These are phyloP conservation scores for Dacryopinax spathularia DNA, from an alignment of 768 basidiomycete species.

Conservation along the genomic window DNA sequence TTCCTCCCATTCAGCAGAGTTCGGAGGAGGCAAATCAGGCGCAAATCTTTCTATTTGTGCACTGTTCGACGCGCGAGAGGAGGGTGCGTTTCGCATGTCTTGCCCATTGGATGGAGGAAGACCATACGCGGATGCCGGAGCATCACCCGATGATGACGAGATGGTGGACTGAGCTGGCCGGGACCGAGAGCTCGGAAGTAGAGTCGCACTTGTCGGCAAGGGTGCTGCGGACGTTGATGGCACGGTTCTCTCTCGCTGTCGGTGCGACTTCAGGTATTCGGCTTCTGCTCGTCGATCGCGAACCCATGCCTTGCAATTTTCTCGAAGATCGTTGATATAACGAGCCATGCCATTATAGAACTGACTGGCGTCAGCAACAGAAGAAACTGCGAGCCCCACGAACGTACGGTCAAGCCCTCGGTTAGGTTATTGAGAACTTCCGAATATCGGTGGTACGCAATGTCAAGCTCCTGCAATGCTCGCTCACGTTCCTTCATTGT, in stretches of 20 bases:
- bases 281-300: constrained; percentile 57
- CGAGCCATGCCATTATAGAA: constrained; percentile 80
- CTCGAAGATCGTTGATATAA: constrained; percentile 60
- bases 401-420: constrained; percentile 67
- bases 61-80: not conserved
- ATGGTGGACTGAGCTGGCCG: not conserved
- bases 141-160: not conserved
- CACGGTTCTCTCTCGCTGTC: not conserved
- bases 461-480: constrained; percentile 66
- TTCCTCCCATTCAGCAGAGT: constrained; percentile 26
- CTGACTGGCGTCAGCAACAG: constrained; percentile 25
- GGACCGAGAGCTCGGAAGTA: not conserved
- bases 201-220: not conserved
- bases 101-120: constrained; percentile 5
- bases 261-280: constrained; percentile 36
- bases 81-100: not conserved
- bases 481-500: constrained; percentile 65
- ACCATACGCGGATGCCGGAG: not conserved
- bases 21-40: constrained; percentile 25
- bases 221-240: not conserved
- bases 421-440: constrained; percentile 75
- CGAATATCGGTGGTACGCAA: constrained; percentile 73
- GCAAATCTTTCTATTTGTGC: constrained; percentile 4
- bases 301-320: constrained; percentile 62
- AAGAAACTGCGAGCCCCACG: not conserved